A percentile compares a stretch with the other conserved stretches of the same genome.
Conservation (phyloP, 345 rosid species). For the Limnanthes douglasii region DNA sequence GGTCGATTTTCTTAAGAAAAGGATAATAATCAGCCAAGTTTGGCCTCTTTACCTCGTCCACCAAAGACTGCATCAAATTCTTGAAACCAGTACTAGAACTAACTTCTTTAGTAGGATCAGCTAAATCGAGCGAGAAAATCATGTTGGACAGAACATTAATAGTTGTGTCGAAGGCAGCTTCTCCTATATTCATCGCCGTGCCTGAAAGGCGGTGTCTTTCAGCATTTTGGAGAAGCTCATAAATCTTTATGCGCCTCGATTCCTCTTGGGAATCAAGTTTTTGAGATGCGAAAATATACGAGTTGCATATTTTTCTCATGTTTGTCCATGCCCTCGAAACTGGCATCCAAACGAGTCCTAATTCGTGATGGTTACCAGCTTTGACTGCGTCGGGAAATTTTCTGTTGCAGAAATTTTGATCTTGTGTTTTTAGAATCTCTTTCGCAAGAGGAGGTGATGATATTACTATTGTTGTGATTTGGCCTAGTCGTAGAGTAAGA, state of each 20-base stretch:
- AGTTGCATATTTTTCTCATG: conserved; percentile 18
- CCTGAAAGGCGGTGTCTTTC: conserved; percentile 8
- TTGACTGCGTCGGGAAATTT: conserved; percentile 11
- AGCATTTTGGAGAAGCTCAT: conserved; percentile 11
- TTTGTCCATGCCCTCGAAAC: conserved; percentile 21
- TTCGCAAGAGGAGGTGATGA: conserved; percentile 22
- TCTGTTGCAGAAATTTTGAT: conserved; percentile 14
- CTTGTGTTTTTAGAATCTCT: conserved; percentile 28
- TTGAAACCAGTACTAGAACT: too few species aligned
- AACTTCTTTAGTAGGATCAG: too few species aligned
- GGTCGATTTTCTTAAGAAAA: conserved; percentile 1
- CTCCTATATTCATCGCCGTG: conserved; percentile 17
- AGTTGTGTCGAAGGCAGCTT: conserved; percentile 8
- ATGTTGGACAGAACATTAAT: conserved; percentile 11
- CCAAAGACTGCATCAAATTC: too few species aligned
- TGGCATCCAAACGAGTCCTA: conserved; percentile 22
- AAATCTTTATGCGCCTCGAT: conserved; percentile 10
- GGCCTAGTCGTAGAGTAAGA: conserved; percentile 25
- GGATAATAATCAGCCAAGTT: conserved; percentile 1
- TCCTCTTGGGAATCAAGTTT: conserved; percentile 16
- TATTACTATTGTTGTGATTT: conserved; percentile 17
- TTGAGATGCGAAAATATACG: conserved; percentile 16
- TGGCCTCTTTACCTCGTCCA: conserved; percentile 6
- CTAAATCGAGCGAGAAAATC: conserved; percentile 11
- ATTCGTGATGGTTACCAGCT: conserved; percentile 15